Evolutionary conservation across 805 yeast species (phyloP), one percentile per base, ranked within the genome.

Genomic region (Wickerhamiella musiphila): DNA sequence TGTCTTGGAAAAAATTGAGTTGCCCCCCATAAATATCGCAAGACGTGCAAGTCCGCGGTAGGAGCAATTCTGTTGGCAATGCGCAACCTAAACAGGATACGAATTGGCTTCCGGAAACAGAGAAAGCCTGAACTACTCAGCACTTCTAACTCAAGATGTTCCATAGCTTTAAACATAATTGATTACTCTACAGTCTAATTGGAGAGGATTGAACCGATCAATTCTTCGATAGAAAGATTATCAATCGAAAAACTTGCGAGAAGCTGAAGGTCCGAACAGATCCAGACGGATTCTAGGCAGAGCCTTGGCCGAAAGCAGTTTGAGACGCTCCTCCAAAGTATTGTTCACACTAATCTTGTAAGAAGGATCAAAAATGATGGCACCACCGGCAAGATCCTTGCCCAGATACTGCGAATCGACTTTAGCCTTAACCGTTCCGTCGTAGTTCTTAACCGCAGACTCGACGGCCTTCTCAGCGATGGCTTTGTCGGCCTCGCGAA

Each of bases 271-370:
- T 2, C 58, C 58, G 35, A 83, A 90, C 51, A 86, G 61, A 50
- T 84, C 93, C 41, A 78, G 64, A 61, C 96, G 75, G 42, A 90
- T 73, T 34, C 84, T 92, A 30, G 99, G 99, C 44, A 90, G 69
- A 6, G 94, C 78, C 48, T 73, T 79, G 53, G 78, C 78, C 23
- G 78, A 68, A 47, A 90, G 66, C 40, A 90, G 59, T 48, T 74
- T 68, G 50, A 90, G 70, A 61, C 99, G 79, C 64, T 84, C 95
- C 49, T 83, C 94, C 49, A 90, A 67, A 29, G 98, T 84, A 63
- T 90, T 90, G 59, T 79, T 66, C 35, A 90, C 81, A 46, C 77
- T 84, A 44, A 90, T 83, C 60, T 78, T 81, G 34, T 92, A 93
- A 26, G 68, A 54, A 23, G 68, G 67, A 51, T 78, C 78, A 35